Evolutionary conservation across 2,329 filamentous ascomycete species (phyloP), one percentile per base, ranked within the genome.

Genomic region (Rutstroemia sp.): DNA sequence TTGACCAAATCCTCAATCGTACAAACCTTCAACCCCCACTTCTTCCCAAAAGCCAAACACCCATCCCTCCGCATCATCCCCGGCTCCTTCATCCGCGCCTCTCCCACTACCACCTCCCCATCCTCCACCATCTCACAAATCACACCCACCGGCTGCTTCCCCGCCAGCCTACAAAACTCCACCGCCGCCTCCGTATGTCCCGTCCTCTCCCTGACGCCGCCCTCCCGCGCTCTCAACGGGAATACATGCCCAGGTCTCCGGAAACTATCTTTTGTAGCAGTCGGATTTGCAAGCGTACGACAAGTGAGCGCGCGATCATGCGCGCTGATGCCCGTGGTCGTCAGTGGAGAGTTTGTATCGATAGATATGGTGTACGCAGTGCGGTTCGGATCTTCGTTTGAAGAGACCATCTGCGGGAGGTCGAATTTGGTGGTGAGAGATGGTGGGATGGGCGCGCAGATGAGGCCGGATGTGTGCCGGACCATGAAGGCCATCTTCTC

Each of bases 401-500:
- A 79, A 63, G 73, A 64, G 23, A 97, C 90, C 94, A 99, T 99
- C 72, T 89, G 91, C 1, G 92, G 92, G 38, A 99, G 86, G 59
- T 80, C 78, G 65, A 96, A 86, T 57, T 78, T 73, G 54, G 79
- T 77, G 70, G 89, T 86, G 67, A 88, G 84, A 44, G 80, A 72
- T 50, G 87, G 79, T 51, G 83, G 78, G 59, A 97, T 79, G 16
- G 94, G 92, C 0, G 88, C 88, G 82, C 94, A 97, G 75, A 99
- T 86, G 69, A 92, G 84, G 69, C 94, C 94, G 3, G 89, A 90
- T 41, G 88, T 88, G 77, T 96, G 84, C 67, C 91, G 89, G 72
- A 99, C 83, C 81, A 99, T 86, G 78, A 96, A 99, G 67, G 91
- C 89, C 85, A 95, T 95, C 75, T 97, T 92, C 63, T 88, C 81